These are phyloP conservation scores for Paxillus rubicundulus DNA, from an alignment of 768 basidiomycete species.

Conservation along the genomic window DNA sequence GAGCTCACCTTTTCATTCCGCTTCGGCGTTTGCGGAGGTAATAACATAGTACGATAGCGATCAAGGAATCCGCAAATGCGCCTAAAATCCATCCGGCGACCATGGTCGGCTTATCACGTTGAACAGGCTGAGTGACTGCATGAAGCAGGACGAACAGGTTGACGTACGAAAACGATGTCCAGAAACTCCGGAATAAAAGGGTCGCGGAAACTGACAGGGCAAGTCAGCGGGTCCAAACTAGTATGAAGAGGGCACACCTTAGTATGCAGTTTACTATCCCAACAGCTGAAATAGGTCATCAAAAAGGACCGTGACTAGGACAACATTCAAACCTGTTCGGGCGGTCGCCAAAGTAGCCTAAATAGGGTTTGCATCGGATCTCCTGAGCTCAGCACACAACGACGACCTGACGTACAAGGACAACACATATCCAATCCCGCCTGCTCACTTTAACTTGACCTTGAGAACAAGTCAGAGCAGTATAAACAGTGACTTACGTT, in stretches of 20 bases:
- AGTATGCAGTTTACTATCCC: constrained; percentile 4
- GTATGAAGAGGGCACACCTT: neutral
- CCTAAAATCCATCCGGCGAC: constrained; percentile 11
- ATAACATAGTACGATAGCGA: constrained; percentile 9
- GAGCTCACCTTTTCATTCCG: constrained; percentile 4
- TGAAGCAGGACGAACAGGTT: neutral
- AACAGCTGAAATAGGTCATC: constrained; percentile 4
- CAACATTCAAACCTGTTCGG: constrained; percentile 4
- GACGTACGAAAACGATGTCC: constrained; percentile 6
- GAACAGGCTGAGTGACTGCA: neutral
- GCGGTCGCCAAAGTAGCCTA: constrained; percentile 7
- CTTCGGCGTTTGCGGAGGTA: constrained; percentile 10
- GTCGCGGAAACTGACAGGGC: constrained; percentile 2
- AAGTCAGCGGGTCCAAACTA: neutral
- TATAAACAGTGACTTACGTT: constrained; percentile 6
- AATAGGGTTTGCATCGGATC: too few relatives aligned
- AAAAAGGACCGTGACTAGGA: too few relatives aligned
- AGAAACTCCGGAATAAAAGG: neutral
- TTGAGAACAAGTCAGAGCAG: neutral
- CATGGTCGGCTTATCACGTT: constrained; percentile 14
- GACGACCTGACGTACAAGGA: constrained; percentile 12
- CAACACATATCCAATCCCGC: constrained; percentile 5
- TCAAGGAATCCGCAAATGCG: constrained; percentile 4
- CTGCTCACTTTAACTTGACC: constrained; percentile 6
- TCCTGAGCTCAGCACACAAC: neutral